phyloP scores from a whole-genome alignment of 1,284 basidiomycete genomes.

The Tremellales sp. region DNA sequence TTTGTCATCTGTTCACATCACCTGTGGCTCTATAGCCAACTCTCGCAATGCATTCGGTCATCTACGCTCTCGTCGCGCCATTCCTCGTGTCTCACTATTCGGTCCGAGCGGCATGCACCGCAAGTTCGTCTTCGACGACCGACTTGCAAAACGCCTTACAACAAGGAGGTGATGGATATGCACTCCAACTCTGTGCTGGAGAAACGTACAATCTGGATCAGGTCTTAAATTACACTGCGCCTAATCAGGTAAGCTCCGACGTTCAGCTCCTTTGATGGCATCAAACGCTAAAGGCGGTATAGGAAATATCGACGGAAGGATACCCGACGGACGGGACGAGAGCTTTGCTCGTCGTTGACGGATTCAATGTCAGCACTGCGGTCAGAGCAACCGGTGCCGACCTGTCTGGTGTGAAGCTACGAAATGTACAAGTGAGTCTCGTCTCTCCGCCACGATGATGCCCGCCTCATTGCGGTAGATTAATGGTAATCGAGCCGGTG shows the following conservation, averaged over 20 bases:
- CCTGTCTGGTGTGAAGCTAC: slow-evolving; percentile 59
- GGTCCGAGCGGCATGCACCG: slow-evolving; percentile 23
- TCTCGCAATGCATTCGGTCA: background rate
- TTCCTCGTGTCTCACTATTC: background rate
- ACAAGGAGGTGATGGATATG: slow-evolving; percentile 61
- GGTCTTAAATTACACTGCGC: slow-evolving; percentile 61
- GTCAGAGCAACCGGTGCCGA: slow-evolving; percentile 60
- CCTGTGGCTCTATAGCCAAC: background rate
- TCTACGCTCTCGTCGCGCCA: background rate
- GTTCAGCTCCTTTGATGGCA: background rate
- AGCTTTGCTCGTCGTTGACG: slow-evolving; percentile 58
- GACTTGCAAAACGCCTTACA: slow-evolving; percentile 64
- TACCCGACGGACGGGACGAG: slow-evolving; percentile 60
- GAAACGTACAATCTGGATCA: slow-evolving; percentile 61
- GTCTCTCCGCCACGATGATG: background rate
- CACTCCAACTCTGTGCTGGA: slow-evolving; percentile 61
- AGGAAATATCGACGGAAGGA: slow-evolving; percentile 73
- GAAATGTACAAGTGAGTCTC: slow-evolving; percentile 62
- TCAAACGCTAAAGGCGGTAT: slow-evolving; percentile 26
- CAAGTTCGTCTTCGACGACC: slow-evolving; percentile 59
- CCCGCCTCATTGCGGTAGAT: slow-evolving; percentile 34
- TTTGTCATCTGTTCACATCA: background rate
- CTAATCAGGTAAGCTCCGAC: slow-evolving; percentile 51
- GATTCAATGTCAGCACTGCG: slow-evolving; percentile 58
- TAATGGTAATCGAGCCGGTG: slow-evolving; percentile 40